Percentiles rank a stretch among this genome's conserved stretches.
Conservation (phyloP, 208 protist genomes). For the Willaertia magna region DNA sequence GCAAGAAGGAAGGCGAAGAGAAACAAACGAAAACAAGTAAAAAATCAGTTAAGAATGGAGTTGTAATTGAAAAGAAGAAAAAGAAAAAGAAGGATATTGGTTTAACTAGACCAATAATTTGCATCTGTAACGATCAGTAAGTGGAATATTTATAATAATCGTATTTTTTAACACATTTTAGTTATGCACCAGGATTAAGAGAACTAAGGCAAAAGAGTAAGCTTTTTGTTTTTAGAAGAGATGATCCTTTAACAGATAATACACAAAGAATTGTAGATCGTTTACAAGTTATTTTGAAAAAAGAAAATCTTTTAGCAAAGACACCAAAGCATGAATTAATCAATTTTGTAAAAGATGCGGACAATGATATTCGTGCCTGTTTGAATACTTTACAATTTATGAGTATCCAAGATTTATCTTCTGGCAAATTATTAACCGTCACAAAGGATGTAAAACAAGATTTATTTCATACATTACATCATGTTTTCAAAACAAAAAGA, state of each 20-base stretch:
- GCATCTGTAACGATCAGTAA: conserved; percentile 8
- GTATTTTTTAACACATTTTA: neutral
- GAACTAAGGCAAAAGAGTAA: neutral
- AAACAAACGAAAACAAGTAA: neutral
- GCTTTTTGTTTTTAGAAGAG: neutral
- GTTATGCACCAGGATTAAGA: neutral
- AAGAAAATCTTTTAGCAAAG: neutral
- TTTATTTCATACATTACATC: neutral
- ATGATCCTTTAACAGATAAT: neutral
- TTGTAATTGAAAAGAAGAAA: neutral
- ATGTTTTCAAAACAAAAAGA: neutral
- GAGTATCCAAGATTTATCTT: neutral
- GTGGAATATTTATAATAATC: neutral
- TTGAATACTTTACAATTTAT: conserved; percentile 6
- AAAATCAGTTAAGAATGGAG: neutral
- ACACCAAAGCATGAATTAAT: neutral
- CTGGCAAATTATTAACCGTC: neutral
- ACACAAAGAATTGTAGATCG: neutral
- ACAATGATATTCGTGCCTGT: conserved; percentile 1
- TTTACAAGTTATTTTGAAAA: neutral
- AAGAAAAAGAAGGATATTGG: neutral
- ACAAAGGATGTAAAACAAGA: neutral
- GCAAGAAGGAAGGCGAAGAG: neutral
- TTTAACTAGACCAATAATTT: neutral
- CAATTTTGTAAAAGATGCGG: neutral